Conservation (phyloP, 106 monocot genomes). For the Chionographis japonica region DNA sequence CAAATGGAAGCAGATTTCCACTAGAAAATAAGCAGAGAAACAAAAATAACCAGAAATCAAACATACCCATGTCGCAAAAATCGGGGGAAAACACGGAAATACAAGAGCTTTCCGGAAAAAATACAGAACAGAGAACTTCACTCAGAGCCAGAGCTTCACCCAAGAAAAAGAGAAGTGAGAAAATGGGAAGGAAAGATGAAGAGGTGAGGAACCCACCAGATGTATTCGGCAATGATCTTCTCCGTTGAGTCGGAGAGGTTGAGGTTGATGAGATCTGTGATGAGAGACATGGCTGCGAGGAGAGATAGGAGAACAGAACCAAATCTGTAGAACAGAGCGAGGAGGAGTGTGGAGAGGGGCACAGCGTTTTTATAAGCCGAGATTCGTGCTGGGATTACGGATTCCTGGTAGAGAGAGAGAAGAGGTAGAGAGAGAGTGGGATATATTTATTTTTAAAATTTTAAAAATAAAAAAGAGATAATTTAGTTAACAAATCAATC, state of each 20-base stretch:
- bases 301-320: neutral
- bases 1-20: neutral
- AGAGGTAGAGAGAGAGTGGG: too few relatives aligned
- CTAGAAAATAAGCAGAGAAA: neutral
- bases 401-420: too few relatives aligned
- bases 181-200: neutral
- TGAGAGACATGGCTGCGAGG: conserved; percentile 34
- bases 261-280: conserved; percentile 60
- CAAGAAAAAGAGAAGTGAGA: neutral
- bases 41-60: neutral
- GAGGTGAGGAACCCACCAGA: conserved; percentile 38
- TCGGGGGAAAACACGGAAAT: conserved; percentile 2
- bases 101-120: neutral
- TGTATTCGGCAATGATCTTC: conserved; percentile 78
- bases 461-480: too few relatives aligned
- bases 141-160: too few relatives aligned
- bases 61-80: conserved; percentile 2
- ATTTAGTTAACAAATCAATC: too few relatives aligned
- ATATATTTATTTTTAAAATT: too few relatives aligned
- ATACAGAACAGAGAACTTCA: too few relatives aligned
- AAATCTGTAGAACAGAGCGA: neutral
- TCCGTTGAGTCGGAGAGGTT: conserved; percentile 59
- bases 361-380: too few relatives aligned
- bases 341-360: neutral
- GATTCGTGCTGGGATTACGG: too few relatives aligned